A percentile compares a stretch with the other conserved stretches of the same genome.
Evolutionary conservation across 306 rosid species (phyloP).

Genomic region (Vigna unguiculata): DNA sequence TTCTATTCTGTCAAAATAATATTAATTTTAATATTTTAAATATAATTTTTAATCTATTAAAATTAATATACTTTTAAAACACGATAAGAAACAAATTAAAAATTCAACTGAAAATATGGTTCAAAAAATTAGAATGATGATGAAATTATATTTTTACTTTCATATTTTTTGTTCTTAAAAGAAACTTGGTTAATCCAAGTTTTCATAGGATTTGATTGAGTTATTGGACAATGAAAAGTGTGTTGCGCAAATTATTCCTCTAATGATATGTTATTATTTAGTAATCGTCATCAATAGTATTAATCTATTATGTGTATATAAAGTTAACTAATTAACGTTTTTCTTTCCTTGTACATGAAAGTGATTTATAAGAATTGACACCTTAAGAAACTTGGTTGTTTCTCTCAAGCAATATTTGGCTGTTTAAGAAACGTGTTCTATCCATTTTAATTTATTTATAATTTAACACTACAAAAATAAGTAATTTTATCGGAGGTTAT

Average conservation of each 20-base stretch:
- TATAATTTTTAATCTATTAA: too few relatives aligned
- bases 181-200: too few relatives aligned
- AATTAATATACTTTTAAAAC: too few relatives aligned
- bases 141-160: not conserved
- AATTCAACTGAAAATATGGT: too few relatives aligned
- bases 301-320: not conserved
- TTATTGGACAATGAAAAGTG: not conserved
- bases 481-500: too few relatives aligned
- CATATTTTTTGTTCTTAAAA: not conserved
- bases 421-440: not conserved
- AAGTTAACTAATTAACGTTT: not conserved
- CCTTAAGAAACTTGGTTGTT: not conserved
- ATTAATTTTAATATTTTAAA: too few relatives aligned
- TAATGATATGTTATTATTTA: not conserved
- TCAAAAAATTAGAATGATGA: too few relatives aligned
- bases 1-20: too few relatives aligned
- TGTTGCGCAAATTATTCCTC: not conserved
- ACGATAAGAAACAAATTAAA: too few relatives aligned
- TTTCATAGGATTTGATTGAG: not conserved
- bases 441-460: not conserved
- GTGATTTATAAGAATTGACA: not conserved
- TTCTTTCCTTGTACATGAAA: not conserved
- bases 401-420: not conserved
- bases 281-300: not conserved
- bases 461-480: too few relatives aligned